A percentile compares a stretch with the other conserved stretches of the same genome.
phyloP scores from a whole-genome alignment of 2,329 filamentous ascomycete genomes.

The Dendryphion nanum region DNA sequence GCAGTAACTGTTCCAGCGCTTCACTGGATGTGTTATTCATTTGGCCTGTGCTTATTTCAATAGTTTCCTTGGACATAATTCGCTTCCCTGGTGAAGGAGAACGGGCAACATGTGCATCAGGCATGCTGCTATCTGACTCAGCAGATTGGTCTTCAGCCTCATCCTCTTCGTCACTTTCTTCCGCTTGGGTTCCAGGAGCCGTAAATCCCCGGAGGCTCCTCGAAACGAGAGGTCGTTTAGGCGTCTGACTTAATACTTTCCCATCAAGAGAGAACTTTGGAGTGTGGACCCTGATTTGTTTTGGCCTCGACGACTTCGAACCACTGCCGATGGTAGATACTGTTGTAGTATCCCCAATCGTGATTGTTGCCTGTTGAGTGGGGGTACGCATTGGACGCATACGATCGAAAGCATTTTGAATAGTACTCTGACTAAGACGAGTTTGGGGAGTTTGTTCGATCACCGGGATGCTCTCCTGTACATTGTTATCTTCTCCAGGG shows the following conservation, averaged over 20 bases:
- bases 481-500: too few species aligned
- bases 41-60: conserved; percentile 16
- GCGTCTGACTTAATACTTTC: conserved; percentile 25
- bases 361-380: conserved; percentile 69
- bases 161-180: conserved; percentile 34
- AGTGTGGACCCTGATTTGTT: conserved; percentile 43
- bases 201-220: conserved; percentile 53
- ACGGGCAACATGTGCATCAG: conserved; percentile 9
- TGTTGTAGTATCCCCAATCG: conserved; percentile 66
- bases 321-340: conserved; percentile 62
- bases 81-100: conserved; percentile 17
- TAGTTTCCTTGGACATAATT: conserved; percentile 7
- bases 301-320: conserved; percentile 46
- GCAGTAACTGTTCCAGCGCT: conserved; percentile 3
- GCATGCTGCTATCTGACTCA: conserved; percentile 16
- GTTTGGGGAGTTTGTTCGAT: conserved; percentile 31
- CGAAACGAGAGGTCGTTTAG: conserved; percentile 39
- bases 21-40: conserved; percentile 13
- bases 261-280: conserved; percentile 35
- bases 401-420: conserved; percentile 63
- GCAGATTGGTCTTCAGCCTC: conserved; percentile 21
- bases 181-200: conserved; percentile 51
- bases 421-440: conserved; percentile 36
- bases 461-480: conserved; percentile 17
- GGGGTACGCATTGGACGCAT: conserved; percentile 64